A percentile compares a stretch with the other conserved stretches of the same genome.
Evolutionary conservation across 331 rosid species (phyloP).

Genomic region (Spiraea crenata): DNA sequence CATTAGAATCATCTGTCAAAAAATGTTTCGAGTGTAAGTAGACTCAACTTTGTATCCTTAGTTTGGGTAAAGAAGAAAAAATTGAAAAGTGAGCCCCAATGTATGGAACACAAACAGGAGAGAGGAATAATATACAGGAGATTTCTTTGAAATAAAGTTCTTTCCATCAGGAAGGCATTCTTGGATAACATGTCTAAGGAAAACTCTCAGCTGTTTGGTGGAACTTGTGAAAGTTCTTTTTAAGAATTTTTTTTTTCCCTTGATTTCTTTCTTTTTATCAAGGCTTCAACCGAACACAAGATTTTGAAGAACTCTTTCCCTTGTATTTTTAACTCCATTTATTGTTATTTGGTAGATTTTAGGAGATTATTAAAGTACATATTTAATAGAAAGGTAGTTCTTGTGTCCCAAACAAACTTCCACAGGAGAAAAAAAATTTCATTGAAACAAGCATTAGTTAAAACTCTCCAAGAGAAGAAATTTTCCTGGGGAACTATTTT

Average conservation of each 20-base stretch:
- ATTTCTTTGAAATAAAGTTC: background rate
- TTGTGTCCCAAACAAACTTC: background rate
- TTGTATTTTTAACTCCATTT: background rate
- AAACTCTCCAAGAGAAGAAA: background rate
- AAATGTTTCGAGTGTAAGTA: background rate
- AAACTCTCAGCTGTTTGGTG: background rate
- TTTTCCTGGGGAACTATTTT: background rate
- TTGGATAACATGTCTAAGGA: background rate
- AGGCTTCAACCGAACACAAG: background rate
- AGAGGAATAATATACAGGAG: background rate
- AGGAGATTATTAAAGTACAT: background rate
- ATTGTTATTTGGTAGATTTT: background rate
- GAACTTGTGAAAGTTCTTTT: background rate
- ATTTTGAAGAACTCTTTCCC: background rate
- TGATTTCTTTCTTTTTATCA: background rate
- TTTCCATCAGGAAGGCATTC: background rate
- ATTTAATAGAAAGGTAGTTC: background rate
- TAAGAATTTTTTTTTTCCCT: background rate
- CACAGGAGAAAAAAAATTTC: background rate
- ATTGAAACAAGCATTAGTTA: too few relatives aligned
- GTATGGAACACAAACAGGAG: background rate
- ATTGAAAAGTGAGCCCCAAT: background rate
- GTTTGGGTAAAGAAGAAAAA: background rate
- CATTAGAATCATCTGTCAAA: slow-evolving; percentile 82
- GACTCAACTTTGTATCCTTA: background rate